Conservation (phyloP, 495 filamentous ascomycete genomes). For the Aspergillus incahuasiensis region DNA sequence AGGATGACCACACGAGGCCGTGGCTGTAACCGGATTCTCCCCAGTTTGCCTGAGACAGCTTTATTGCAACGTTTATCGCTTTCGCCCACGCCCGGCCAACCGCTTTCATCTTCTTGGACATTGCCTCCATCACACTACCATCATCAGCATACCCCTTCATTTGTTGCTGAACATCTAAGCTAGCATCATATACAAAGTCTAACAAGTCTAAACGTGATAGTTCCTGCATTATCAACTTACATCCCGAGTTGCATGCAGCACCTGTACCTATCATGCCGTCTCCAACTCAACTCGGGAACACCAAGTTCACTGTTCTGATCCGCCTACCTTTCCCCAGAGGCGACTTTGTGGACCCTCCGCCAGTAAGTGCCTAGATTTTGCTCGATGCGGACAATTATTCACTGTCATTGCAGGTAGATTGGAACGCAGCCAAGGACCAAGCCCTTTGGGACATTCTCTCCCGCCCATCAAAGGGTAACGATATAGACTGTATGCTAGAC, state of each 20-base stretch:
- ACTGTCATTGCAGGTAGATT: conserved; percentile 50
- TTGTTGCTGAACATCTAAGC: neutral
- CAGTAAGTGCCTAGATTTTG: conserved; percentile 48
- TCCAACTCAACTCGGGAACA: conserved; percentile 17
- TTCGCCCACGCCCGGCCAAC: neutral
- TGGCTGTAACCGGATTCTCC: neutral
- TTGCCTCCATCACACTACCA: neutral
- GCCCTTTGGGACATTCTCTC: conserved; percentile 89
- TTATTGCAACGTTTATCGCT: neutral
- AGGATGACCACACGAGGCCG: neutral
- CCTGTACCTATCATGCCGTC: conserved; percentile 11
- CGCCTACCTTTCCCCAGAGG: conserved; percentile 82
- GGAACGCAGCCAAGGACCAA: conserved; percentile 78
- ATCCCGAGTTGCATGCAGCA: neutral
- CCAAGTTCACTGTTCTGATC: conserved; percentile 71
- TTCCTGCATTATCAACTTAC: neutral
- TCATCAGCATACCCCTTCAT: neutral
- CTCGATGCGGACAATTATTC: neutral
- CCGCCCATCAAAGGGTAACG: conserved; percentile 61
- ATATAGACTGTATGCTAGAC: conserved; percentile 69
- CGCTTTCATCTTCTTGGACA: conserved; percentile 1
- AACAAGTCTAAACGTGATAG: neutral
- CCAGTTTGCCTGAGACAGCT: neutral
- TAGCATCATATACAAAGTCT: neutral
- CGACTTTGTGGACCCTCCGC: conserved; percentile 84